Conservation (phyloP, 352 stramenopile genomes). For the Phytophthora nicotianae region DNA sequence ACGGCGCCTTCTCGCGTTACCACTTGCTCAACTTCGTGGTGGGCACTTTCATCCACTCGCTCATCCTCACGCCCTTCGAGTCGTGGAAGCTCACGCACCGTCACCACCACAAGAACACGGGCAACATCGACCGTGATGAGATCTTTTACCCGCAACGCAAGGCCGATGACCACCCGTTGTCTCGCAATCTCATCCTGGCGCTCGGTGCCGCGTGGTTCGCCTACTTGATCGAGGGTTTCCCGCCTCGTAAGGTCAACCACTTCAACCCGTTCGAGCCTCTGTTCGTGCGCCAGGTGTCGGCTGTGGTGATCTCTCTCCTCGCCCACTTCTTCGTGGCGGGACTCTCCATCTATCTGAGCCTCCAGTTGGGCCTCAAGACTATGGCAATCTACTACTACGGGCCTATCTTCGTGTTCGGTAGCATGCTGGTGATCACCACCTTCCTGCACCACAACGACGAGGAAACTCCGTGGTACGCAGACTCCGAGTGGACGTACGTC, state of each 20-base stretch:
- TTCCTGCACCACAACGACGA: conserved; percentile 89
- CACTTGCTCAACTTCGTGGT: conserved; percentile 80
- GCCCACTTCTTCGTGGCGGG: conserved; percentile 47
- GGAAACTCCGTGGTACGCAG: conserved; percentile 81
- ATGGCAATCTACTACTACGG: conserved; percentile 85
- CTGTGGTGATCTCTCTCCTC: conserved; percentile 66
- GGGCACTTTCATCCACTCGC: conserved; percentile 78
- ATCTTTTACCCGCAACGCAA: conserved; percentile 84
- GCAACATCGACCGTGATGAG: conserved; percentile 86
- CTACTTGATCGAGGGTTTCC: conserved; percentile 77
- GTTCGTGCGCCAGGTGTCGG: conserved; percentile 63
- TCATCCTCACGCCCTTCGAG: conserved; percentile 83
- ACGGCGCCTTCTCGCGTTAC: conserved; percentile 82
- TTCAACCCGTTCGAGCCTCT: conserved; percentile 82
- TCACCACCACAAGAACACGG: conserved; percentile 89
- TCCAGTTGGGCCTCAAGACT: conserved; percentile 51
- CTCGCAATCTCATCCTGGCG: conserved; percentile 49
- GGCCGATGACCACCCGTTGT: conserved; percentile 53
- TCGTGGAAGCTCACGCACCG: conserved; percentile 84
- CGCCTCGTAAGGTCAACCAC: conserved; percentile 78
- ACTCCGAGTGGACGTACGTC: conserved; percentile 86
- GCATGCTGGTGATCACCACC: conserved; percentile 84
- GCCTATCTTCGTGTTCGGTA: conserved; percentile 75
- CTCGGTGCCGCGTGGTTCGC: conserved; percentile 74
- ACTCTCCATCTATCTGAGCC: conserved; percentile 47